Evolutionary conservation across 176 grass and related monocot genomes (phyloP).

Genomic region (Eleusine coracana): DNA sequence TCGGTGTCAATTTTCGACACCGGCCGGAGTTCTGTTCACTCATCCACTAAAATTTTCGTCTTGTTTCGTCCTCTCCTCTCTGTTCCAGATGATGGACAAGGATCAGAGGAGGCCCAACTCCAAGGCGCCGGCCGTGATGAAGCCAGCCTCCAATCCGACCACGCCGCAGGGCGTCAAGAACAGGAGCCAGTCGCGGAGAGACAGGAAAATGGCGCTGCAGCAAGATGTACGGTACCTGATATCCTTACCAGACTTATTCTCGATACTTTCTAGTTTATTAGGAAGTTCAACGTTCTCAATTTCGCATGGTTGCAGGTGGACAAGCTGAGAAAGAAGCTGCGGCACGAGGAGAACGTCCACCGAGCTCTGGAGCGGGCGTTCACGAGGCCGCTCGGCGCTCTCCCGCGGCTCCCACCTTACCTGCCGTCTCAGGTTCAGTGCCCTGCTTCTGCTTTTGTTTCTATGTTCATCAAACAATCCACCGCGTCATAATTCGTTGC

Average conservation of each 20-base stretch:
- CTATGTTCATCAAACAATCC: background rate
- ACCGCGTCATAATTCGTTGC: background rate
- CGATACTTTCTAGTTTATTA: background rate
- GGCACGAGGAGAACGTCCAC: conserved; percentile 94
- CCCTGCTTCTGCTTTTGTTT: background rate
- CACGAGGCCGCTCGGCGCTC: conserved; percentile 77
- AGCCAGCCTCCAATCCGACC: conserved; percentile 6
- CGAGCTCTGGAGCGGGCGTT: conserved; percentile 87
- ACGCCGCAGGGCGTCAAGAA: conserved; percentile 23
- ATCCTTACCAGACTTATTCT: background rate
- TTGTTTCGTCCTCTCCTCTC: conserved; percentile 10
- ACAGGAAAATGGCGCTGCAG: conserved; percentile 79
- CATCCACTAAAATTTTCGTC: conserved; percentile 25
- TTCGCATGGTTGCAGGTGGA: conserved; percentile 59
- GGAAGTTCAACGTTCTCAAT: background rate
- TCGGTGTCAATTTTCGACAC: conserved; percentile 3
- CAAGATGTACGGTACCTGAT: conserved; percentile 62
- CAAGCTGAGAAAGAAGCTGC: conserved; percentile 83
- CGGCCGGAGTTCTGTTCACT: background rate
- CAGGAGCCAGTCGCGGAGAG: conserved; percentile 56
- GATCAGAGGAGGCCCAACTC: conserved; percentile 51
- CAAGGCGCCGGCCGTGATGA: conserved; percentile 49
- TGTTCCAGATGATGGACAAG: conserved; percentile 63
- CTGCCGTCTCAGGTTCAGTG: conserved; percentile 74
- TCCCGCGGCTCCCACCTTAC: conserved; percentile 91